These are phyloP conservation scores for Filobasidium wieringae DNA, from an alignment of 768 basidiomycete species.

Conservation along the genomic window DNA sequence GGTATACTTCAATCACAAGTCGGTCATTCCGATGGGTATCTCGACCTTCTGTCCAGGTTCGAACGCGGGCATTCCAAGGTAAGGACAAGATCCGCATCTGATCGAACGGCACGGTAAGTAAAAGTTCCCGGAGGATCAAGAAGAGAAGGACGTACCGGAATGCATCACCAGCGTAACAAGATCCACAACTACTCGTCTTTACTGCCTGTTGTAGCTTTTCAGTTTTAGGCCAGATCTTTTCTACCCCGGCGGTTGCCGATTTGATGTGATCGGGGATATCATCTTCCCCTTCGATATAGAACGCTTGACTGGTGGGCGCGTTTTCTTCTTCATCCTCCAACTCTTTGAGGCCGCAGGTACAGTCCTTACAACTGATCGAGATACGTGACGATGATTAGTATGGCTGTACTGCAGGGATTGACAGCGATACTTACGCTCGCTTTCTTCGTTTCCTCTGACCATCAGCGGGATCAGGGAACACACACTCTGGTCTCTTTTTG, in stretches of 20 bases:
- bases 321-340: conserved; percentile 66
- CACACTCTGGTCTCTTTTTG: conserved; percentile 61
- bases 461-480: conserved; percentile 39
- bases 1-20: too few relatives aligned
- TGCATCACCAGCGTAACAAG: conserved; percentile 93
- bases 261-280: conserved; percentile 35
- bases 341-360: conserved; percentile 91
- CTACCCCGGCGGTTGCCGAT: conserved; percentile 31
- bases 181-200: conserved; percentile 85
- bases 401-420: too few relatives aligned
- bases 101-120: not conserved
- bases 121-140: conserved; percentile 45
- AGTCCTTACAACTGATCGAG: conserved; percentile 60
- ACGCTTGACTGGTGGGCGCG: conserved; percentile 30
- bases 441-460: conserved; percentile 34
- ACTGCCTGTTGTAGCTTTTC: conserved; percentile 35
- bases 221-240: conserved; percentile 33
- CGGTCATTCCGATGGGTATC: conserved; percentile 78
- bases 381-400: too few relatives aligned
- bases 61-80: conserved; percentile 83
- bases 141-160: conserved; percentile 93
- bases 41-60: conserved; percentile 97
- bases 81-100: not conserved
- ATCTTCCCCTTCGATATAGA: conserved; percentile 49
- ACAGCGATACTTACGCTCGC: conserved; percentile 44